Conservation (phyloP, 2,329 filamentous ascomycete species). For the Ophiostoma sp. region DNA sequence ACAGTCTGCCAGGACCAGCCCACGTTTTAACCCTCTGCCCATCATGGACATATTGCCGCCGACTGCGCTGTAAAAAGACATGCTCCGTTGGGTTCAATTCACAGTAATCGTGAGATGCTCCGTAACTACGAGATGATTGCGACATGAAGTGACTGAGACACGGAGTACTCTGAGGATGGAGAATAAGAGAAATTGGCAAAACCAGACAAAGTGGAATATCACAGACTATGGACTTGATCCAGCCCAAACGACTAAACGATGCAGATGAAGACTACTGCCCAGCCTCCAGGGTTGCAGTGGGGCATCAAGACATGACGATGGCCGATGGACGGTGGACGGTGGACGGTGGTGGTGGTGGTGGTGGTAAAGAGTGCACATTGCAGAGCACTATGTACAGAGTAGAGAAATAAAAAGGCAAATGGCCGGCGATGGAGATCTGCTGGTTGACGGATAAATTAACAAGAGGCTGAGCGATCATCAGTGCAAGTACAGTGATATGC, state of each 20-base stretch:
- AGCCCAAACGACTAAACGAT: background rate
- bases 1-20: constrained; percentile 9
- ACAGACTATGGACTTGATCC: background rate
- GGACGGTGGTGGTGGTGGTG: background rate
- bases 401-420: background rate
- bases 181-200: background rate
- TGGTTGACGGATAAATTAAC: background rate
- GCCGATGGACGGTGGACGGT: background rate
- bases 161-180: background rate
- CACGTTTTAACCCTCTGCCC: constrained; percentile 12
- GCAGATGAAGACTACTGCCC: background rate
- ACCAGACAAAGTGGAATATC: constrained; percentile 3
- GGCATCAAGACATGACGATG: constrained; percentile 13
- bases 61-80: constrained; percentile 12
- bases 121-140: background rate
- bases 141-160: background rate
- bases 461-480: background rate
- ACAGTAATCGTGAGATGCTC: background rate
- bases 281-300: constrained; percentile 11
- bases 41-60: constrained; percentile 11
- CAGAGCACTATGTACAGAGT: too few relatives aligned
- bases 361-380: too few relatives aligned
- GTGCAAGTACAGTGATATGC: background rate
- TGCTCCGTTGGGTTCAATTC: background rate
- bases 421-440: background rate